These are phyloP conservation scores for Pythium plurisporium DNA, from an alignment of 352 stramenopile genomes.

Conservation along the genomic window DNA sequence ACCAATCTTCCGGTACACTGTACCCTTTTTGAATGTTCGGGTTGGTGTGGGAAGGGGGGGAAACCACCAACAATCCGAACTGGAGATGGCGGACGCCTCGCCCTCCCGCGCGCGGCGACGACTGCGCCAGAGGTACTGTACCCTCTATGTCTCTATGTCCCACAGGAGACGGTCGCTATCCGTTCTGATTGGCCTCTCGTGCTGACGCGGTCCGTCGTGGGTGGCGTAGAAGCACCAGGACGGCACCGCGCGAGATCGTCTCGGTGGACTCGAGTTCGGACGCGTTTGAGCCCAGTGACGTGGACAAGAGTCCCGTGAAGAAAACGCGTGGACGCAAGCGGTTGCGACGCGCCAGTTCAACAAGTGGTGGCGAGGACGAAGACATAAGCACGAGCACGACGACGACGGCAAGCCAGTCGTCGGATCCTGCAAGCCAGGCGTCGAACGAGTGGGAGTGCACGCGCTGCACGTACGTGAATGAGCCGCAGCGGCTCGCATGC, in stretches of 20 bases:
- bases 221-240: constrained; percentile 3
- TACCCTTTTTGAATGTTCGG: constrained; percentile 26
- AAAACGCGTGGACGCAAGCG: constrained; percentile 9
- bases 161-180: no score
- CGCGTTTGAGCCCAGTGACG: constrained; percentile 13
- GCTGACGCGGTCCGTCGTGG: no score
- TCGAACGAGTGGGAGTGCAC: constrained; percentile 26
- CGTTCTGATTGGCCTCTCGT: no score
- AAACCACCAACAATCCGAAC: neutral
- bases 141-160: no score
- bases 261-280: constrained; percentile 16
- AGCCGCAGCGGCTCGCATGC: constrained; percentile 6
- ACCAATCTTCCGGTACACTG: constrained; percentile 10
- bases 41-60: neutral
- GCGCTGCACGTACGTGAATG: constrained; percentile 32
- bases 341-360: constrained; percentile 6
- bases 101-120: constrained; percentile 9
- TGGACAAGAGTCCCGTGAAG: neutral
- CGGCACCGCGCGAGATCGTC: constrained; percentile 9
- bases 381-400: no score
- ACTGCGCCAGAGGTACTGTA: constrained; percentile 21
- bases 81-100: constrained; percentile 12
- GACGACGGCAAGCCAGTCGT: no score
- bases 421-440: no score
- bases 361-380: neutral